These are phyloP conservation scores for Leptographium lundbergii DNA, from an alignment of 2,329 filamentous ascomycete species.

Conservation along the genomic window DNA sequence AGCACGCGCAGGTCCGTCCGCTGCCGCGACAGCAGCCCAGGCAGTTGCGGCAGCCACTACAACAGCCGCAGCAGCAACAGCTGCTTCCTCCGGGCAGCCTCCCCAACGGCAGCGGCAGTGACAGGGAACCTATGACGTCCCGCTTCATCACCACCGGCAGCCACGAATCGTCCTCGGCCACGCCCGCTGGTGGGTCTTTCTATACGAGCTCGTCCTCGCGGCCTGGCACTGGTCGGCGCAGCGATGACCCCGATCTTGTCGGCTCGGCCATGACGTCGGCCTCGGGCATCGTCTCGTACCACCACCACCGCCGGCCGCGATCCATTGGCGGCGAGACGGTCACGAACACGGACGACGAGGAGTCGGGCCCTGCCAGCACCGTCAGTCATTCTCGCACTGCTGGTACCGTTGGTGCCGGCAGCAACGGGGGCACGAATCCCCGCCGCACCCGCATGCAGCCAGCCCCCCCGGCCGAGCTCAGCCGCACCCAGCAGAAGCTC, in stretches of 20 bases:
- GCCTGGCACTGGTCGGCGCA: conserved; percentile 7
- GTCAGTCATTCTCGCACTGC: neutral
- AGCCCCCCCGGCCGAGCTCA: conserved; percentile 37
- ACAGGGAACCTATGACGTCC: conserved; percentile 38
- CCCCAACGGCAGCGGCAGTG: conserved; percentile 28
- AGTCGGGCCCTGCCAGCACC: neutral
- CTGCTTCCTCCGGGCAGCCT: conserved; percentile 7
- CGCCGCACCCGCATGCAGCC: conserved; percentile 6
- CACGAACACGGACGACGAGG: conserved; percentile 1
- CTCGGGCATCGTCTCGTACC: neutral
- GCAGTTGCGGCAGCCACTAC: conserved; percentile 6
- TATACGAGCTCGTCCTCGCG: conserved; percentile 24
- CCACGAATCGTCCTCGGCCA: conserved; percentile 31
- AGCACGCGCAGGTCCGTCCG: neutral
- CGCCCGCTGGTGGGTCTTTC: conserved; percentile 39
- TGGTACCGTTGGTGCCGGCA: neutral
- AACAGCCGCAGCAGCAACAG: conserved; percentile 23
- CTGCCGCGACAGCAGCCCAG: conserved; percentile 12
- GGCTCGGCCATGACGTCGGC: conserved; percentile 9
- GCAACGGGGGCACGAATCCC: neutral
- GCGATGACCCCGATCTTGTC: conserved; percentile 16
- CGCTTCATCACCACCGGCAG: conserved; percentile 38
- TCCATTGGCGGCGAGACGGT: conserved; percentile 24
- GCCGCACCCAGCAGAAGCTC: conserved; percentile 62
- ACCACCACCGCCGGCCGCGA: conserved; percentile 22